Conservation (phyloP, 2,329 filamentous ascomycete species). For the Reticulascus tulasneorum region DNA sequence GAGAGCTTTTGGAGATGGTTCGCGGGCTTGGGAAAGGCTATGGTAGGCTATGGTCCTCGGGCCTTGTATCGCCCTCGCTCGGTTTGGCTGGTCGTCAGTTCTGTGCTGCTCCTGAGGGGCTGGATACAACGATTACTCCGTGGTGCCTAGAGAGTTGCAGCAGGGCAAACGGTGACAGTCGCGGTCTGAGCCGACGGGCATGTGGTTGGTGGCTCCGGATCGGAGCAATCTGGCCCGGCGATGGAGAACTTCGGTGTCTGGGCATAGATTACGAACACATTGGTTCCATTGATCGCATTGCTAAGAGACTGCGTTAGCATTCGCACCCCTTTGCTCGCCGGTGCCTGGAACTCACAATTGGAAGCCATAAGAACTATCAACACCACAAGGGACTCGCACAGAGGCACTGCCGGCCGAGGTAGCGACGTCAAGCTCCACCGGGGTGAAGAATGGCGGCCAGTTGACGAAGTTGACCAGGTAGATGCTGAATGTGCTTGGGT, state of each 20-base stretch:
- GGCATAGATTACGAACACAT: slow-evolving; percentile 39
- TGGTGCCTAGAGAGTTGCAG: background rate
- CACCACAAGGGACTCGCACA: slow-evolving; percentile 34
- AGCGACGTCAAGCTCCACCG: slow-evolving; percentile 29
- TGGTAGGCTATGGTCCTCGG: too few species aligned
- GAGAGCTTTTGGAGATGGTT: too few species aligned
- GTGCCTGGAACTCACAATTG: slow-evolving; percentile 30
- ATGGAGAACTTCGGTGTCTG: slow-evolving; percentile 36
- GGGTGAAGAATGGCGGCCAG: slow-evolving; percentile 36
- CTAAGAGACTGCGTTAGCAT: too few species aligned
- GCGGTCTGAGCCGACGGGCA: slow-evolving; percentile 20
- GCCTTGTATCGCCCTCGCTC: too few species aligned
- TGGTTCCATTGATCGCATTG: slow-evolving; percentile 42
- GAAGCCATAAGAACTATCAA: slow-evolving; percentile 30
- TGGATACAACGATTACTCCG: too few species aligned
- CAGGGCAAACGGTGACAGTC: slow-evolving; percentile 17
- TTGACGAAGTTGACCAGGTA: slow-evolving; percentile 42
- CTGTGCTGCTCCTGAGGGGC: too few species aligned
- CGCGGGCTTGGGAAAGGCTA: too few species aligned
- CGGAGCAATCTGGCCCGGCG: slow-evolving; percentile 24
- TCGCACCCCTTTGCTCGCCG: too few species aligned
- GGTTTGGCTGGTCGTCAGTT: too few species aligned
- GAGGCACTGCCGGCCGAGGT: slow-evolving; percentile 23
- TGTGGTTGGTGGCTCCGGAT: slow-evolving; percentile 16
- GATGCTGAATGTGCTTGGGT: slow-evolving; percentile 33